A percentile compares a stretch with the other conserved stretches of the same genome.
Evolutionary conservation across 2,329 filamentous ascomycete species (phyloP).

Genomic region (Phaeophleospora eucalypticola): DNA sequence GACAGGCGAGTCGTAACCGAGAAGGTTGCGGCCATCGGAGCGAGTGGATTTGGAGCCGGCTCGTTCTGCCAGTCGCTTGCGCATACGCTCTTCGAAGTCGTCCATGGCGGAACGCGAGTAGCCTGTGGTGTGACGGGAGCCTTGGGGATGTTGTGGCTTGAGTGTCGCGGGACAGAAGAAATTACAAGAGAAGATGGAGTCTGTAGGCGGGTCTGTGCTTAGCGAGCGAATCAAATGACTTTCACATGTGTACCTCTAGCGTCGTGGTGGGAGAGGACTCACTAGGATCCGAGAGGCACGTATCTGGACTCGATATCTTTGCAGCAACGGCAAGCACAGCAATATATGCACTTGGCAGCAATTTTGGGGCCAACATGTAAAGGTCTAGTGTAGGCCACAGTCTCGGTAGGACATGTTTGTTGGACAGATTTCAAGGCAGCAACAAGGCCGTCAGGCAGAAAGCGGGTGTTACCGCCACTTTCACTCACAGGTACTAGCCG

Average conservation of each 20-base stretch:
- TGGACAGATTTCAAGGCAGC: background rate
- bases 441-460: background rate
- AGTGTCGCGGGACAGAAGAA: background rate
- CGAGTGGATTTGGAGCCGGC: background rate
- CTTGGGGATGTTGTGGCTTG: background rate
- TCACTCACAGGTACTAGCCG: background rate
- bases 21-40: slow-evolving; percentile 1
- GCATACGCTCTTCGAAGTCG: background rate
- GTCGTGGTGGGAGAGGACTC: background rate
- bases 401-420: background rate
- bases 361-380: background rate
- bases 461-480: background rate
- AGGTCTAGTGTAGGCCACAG: background rate
- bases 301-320: background rate
- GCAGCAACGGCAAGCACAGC: background rate
- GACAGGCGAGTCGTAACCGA: slow-evolving; percentile 9
- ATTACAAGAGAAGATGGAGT: background rate
- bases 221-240: no score
- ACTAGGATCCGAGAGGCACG: background rate
- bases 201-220: no score
- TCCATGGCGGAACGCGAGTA: background rate
- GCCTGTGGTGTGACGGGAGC: no score
- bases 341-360: background rate
- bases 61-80: background rate
- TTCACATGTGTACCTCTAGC: no score